Base-by-base conservation (phyloP, 164 flowering plant species). In the Kalanchoe fedtschenkoi region DNA sequence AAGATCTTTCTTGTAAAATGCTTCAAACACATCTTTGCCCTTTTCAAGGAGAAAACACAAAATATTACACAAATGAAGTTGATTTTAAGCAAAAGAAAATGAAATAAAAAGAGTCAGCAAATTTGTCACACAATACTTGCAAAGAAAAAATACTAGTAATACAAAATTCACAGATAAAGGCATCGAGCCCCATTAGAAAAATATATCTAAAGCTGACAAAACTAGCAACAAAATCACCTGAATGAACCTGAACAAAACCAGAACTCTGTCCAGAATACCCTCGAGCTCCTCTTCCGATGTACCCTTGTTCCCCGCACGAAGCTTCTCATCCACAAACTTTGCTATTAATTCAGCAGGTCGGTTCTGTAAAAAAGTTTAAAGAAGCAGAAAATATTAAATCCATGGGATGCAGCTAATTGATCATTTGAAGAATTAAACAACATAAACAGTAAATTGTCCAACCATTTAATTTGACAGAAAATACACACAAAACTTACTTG, bases 11-110 rank as follows among this genome's bases (percentile, higher is more conserved):
- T 95, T 95, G 59, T 95, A 95, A 70, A 95, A 95, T 70, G 99
- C 99, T 78, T 95, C 99, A 72, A 95, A 95, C 28, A 95, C 99
- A 79, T 95, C 99, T 69, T 95, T 95, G 57, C 99, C 99, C 99
- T 95, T 58, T 2, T 72, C 41, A 62, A 26, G 46, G 66, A 26
- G 15, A 74, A 29, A 60, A 21, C 28, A 7, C 30, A 43, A 5
- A n/a, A n/a, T n/a, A n/a, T n/a, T n/a, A n/a, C n/a, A n/a, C n/a
- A n/a, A n/a, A n/a, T n/a, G 28, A 58, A 19, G 24, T 58, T 32
- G 38, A 37, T 57, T 30, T 28, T 7, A 37, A 37, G 39, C 13
- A 37, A 37, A 37, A 37, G 13, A 11, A 37, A 37, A 37, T 37
- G 10, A 9, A 37, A 37, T 37, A 9, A 37, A 37, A 37, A 9